Evolutionary conservation across 208 protist species (phyloP).

Genomic region (Vickermania ingenoplastis): DNA sequence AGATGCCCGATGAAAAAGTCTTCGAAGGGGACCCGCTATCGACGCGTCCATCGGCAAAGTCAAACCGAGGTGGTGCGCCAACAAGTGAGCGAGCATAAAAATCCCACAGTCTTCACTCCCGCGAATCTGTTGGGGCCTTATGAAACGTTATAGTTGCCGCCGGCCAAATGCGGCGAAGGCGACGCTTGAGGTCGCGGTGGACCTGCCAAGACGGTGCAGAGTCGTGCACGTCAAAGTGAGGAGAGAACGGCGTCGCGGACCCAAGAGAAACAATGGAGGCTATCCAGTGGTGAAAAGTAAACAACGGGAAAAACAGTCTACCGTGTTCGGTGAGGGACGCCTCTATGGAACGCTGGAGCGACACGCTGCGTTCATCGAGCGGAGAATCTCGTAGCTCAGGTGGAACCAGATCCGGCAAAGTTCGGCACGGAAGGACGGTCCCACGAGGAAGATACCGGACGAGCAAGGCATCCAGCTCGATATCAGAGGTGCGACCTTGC

Average conservation of each 20-base stretch:
- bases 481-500: not conserved
- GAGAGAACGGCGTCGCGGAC: not conserved
- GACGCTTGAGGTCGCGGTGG: not conserved
- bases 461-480: not conserved
- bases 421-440: not conserved
- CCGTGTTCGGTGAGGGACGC: not conserved
- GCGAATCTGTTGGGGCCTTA: not conserved
- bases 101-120: not conserved
- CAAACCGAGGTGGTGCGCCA: not conserved
- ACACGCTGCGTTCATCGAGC: too few species aligned
- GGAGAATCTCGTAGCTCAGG: not conserved
- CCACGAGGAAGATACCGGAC: not conserved
- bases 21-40: too few species aligned
- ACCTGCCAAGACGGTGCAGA: not conserved
- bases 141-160: not conserved
- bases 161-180: not conserved
- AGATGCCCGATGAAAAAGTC: too few species aligned
- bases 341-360: too few species aligned
- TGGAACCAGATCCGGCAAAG: not conserved
- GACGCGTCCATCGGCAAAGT: too few species aligned
- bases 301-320: not conserved
- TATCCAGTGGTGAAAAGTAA: not conserved
- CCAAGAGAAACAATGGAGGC: not conserved
- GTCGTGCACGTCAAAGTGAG: not conserved
- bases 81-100: not conserved